phyloP scores from a whole-genome alignment of 2,329 filamentous ascomycete species.

The Catunica adiposa region DNA sequence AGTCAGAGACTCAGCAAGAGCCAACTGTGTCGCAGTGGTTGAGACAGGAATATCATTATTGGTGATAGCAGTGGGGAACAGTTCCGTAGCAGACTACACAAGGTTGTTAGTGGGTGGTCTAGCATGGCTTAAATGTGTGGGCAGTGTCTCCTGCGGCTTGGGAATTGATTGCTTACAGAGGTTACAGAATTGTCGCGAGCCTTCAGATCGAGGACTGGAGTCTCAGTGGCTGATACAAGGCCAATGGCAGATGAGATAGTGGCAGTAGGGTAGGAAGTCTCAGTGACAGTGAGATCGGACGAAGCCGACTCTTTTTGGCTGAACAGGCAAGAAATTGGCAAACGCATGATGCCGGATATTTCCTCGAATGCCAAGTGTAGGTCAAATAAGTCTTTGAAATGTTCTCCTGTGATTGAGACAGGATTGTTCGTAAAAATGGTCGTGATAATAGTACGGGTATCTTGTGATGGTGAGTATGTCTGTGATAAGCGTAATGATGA shows the following conservation, averaged over 20 bases:
- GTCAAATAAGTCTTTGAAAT: not conserved
- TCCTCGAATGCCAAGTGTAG: not conserved
- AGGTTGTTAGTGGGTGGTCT: not conserved
- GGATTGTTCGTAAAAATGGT: not conserved
- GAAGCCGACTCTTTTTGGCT: not conserved
- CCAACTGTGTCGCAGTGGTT: conserved; percentile 15
- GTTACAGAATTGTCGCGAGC: not conserved
- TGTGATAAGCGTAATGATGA: not conserved
- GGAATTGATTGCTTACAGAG: not conserved
- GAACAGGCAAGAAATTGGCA: not conserved
- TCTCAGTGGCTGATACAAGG: not conserved
- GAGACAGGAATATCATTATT: conserved; percentile 13
- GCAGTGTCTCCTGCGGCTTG: not conserved
- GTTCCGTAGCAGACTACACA: not conserved
- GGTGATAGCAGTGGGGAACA: conserved; percentile 11
- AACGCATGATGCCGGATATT: not conserved
- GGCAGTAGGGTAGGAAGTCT: not conserved
- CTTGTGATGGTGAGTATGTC: not conserved
- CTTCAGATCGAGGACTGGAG: not conserved
- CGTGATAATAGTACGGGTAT: not conserved
- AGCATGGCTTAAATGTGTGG: not conserved
- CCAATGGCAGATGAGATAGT: not conserved
- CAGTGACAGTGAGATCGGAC: not conserved
- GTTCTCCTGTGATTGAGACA: not conserved
- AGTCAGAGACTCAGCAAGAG: conserved; percentile 15